Percentiles rank a stretch among this genome's conserved stretches.
Conservation (phyloP, 306 rosid genomes). For the Cucumis cinereus region DNA sequence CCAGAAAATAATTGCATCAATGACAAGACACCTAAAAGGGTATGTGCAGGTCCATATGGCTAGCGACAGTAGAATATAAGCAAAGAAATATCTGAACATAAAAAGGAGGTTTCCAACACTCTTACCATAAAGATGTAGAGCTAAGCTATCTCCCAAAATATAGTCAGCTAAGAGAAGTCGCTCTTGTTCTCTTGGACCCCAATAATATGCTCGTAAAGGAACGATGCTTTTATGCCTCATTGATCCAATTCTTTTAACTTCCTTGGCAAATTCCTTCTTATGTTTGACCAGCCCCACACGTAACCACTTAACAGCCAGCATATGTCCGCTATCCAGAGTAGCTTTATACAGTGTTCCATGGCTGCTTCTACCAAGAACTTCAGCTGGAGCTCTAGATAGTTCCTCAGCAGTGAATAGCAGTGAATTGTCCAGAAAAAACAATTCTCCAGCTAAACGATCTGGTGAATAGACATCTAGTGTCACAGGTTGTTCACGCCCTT, state of each 20-base stretch:
- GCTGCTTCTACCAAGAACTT: slow-evolving; percentile 98
- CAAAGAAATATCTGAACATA: background rate
- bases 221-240: slow-evolving; percentile 85
- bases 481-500: slow-evolving; percentile 66
- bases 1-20: background rate
- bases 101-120: slow-evolving; percentile 7
- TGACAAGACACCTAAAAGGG: background rate
- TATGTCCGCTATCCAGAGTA: slow-evolving; percentile 79
- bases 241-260: slow-evolving; percentile 84
- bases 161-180: slow-evolving; percentile 93
- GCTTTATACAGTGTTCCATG: slow-evolving; percentile 97
- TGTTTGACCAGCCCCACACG: slow-evolving; percentile 90
- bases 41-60: background rate
- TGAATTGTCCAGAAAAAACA: slow-evolving; percentile 73
- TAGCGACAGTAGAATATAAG: background rate
- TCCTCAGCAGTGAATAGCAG: slow-evolving; percentile 84
- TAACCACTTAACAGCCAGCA: slow-evolving; percentile 94
- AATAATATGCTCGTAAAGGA: slow-evolving; percentile 78
- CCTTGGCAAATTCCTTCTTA: slow-evolving; percentile 92
- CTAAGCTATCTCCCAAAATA: slow-evolving; percentile 80
- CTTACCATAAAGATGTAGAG: slow-evolving; percentile 93
- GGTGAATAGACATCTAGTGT: slow-evolving; percentile 90
- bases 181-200: slow-evolving; percentile 99
- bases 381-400: slow-evolving; percentile 97
- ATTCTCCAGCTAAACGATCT: slow-evolving; percentile 88